phyloP scores from a whole-genome alignment of 2,329 filamentous ascomycete genomes.

The Phyllosticta capitalensis region DNA sequence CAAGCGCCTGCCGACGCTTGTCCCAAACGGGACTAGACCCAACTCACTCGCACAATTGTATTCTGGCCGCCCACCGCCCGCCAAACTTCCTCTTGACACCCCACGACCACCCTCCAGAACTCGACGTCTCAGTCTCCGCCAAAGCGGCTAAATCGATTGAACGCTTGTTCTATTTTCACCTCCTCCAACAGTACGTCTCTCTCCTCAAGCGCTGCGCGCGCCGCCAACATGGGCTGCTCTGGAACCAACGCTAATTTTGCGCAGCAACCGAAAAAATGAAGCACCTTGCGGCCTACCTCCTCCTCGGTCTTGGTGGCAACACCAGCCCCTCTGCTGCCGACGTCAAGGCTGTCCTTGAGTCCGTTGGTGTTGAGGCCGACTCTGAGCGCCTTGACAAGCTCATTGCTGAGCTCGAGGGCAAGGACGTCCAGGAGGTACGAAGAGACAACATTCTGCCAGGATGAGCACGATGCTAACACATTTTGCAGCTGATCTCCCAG shows the following conservation, averaged over 20 bases:
- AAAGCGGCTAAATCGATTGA: constrained; percentile 99
- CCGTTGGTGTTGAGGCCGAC: constrained; percentile 93
- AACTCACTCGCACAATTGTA: constrained; percentile 7
- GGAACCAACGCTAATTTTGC: constrained; percentile 1
- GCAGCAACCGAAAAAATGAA: constrained; percentile 67
- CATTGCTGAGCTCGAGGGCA: constrained; percentile 83
- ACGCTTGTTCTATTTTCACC: constrained; percentile 58
- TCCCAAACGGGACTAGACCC: not conserved
- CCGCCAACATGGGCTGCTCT: not conserved
- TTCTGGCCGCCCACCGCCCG: constrained; percentile 3
- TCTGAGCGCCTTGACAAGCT: constrained; percentile 76
- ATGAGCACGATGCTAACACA: constrained; percentile 16
- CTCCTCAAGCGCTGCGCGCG: constrained; percentile 3
- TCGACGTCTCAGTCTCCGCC: constrained; percentile 99
- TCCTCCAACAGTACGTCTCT: constrained; percentile 15
- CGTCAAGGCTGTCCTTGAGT: constrained; percentile 79
- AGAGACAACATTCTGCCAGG: constrained; percentile 19
- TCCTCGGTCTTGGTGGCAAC: constrained; percentile 92
- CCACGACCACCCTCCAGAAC: constrained; percentile 47
- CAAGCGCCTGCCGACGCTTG: not conserved
- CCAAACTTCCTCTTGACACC: constrained; percentile 3
- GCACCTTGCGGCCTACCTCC: constrained; percentile 98
- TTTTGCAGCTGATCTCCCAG: constrained; percentile 71
- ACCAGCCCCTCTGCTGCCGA: constrained; percentile 73
- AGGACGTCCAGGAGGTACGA: constrained; percentile 83